phyloP scores from a whole-genome alignment of 2,329 filamentous ascomycete species.

The Colletotrichum theobromicola region DNA sequence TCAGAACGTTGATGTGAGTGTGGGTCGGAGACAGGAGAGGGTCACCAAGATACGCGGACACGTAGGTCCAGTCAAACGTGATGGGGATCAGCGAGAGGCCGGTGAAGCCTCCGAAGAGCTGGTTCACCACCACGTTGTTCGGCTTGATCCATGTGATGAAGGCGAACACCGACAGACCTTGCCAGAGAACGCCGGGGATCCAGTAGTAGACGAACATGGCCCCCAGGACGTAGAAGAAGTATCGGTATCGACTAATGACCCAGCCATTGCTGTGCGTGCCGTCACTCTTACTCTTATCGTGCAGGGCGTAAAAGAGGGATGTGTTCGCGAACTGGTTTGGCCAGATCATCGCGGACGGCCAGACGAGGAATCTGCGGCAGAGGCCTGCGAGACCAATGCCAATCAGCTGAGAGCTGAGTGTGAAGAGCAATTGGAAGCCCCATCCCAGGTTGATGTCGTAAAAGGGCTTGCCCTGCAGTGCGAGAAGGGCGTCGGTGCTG shows the following conservation, averaged over 20 bases:
- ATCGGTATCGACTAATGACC: constrained; percentile 34
- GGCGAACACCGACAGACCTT: constrained; percentile 54
- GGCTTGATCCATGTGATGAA: constrained; percentile 67
- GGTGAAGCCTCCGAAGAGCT: constrained; percentile 63
- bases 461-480: constrained; percentile 45
- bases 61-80: constrained; percentile 58
- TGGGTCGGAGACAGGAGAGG: constrained; percentile 28
- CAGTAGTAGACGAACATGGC: constrained; percentile 57
- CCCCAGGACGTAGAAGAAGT: constrained; percentile 44
- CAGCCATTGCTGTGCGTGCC: constrained; percentile 47
- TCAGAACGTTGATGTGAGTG: constrained; percentile 11
- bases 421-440: constrained; percentile 61
- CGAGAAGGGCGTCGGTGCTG: constrained; percentile 43
- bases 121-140: constrained; percentile 62
- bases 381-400: constrained; percentile 66
- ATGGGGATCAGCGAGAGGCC: constrained; percentile 66
- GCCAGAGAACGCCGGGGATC: constrained; percentile 56
- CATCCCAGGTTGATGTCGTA: constrained; percentile 56
- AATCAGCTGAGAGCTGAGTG: constrained; percentile 63
- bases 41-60: constrained; percentile 44
- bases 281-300: constrained; percentile 44
- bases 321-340: constrained; percentile 54
- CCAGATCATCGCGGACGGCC: constrained; percentile 67
- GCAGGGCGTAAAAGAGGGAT: constrained; percentile 50
- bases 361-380: constrained; percentile 60